Percentiles rank a stretch among this genome's conserved stretches.
These are phyloP conservation scores for Cordyceps pruinosa DNA, from an alignment of 2,329 filamentous ascomycete species.

Conservation along the genomic window DNA sequence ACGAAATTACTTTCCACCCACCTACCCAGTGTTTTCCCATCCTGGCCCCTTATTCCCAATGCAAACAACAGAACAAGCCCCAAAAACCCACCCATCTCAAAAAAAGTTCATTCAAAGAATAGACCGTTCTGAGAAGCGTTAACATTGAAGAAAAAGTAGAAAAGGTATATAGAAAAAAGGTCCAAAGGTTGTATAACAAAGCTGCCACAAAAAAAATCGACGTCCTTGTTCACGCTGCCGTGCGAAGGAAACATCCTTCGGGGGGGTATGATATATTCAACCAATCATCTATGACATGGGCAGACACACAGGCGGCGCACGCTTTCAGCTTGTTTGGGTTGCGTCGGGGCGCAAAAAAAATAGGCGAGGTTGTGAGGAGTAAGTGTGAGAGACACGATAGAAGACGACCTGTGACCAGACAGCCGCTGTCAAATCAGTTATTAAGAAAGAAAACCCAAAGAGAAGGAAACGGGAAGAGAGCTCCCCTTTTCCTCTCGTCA, in stretches of 20 bases:
- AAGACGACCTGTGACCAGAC: slow-evolving; percentile 4
- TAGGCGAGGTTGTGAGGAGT: not conserved
- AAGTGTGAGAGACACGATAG: not conserved
- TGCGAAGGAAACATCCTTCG: slow-evolving; percentile 7
- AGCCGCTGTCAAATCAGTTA: slow-evolving; percentile 3
- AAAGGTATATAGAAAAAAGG: not conserved
- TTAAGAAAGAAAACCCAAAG: slow-evolving; percentile 4
- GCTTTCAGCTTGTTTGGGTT: no score
- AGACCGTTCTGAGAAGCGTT: not conserved
- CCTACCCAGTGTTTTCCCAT: not conserved
- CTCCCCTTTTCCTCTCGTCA: not conserved
- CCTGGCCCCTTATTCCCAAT: not conserved
- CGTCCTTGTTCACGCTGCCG: not conserved
- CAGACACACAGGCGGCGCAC: no score
- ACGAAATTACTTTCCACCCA: not conserved
- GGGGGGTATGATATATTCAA: slow-evolving; percentile 11
- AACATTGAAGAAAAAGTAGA: not conserved
- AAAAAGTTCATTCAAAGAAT: not conserved
- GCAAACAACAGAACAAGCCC: not conserved
- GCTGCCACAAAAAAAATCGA: no score
- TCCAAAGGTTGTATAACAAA: not conserved
- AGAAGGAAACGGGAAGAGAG: not conserved
- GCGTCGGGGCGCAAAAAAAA: not conserved
- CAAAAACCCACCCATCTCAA: not conserved
- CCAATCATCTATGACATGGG: slow-evolving; percentile 7